Conservation (phyloP, 2,329 filamentous ascomycete species). For the Aureobasidium sp. region DNA sequence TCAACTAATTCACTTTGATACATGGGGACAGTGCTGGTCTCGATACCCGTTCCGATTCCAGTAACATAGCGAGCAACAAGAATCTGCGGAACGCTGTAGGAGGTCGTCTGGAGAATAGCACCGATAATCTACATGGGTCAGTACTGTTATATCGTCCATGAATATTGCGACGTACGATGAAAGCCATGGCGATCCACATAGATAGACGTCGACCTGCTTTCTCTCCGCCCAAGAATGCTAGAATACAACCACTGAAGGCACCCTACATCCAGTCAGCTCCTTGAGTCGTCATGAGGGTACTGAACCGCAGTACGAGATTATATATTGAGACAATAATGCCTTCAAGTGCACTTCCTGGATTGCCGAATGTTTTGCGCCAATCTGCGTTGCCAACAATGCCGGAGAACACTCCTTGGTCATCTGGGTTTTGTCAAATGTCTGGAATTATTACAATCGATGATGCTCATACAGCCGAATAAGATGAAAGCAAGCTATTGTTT, state of each 20-base stretch:
- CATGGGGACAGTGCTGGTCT: constrained; percentile 40
- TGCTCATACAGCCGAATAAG: constrained; percentile 25
- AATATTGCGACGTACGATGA: constrained; percentile 26
- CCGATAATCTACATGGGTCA: constrained; percentile 28
- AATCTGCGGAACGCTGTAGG: constrained; percentile 38
- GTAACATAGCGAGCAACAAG: constrained; percentile 43
- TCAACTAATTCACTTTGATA: constrained; percentile 31
- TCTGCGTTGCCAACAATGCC: constrained; percentile 37
- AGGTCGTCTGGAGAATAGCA: constrained; percentile 39
- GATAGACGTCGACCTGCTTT: constrained; percentile 30
- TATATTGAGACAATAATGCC: constrained; percentile 39
- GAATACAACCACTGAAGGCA: constrained; percentile 32
- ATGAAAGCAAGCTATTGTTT: constrained; percentile 23
- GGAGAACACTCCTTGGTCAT: constrained; percentile 31
- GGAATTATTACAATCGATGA: constrained; percentile 14
- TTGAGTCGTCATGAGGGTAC: neutral
- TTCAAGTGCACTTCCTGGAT: constrained; percentile 32
- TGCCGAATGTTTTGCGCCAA: constrained; percentile 34
- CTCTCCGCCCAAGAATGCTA: constrained; percentile 33
- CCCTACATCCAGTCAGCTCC: constrained; percentile 9
- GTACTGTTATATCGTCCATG: rapidly evolving
- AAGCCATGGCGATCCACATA: constrained; percentile 39
- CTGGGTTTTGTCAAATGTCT: neutral
- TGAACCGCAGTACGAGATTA: constrained; percentile 27
- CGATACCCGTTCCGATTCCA: constrained; percentile 41